phyloP scores from a whole-genome alignment of 2,329 filamentous ascomycete genomes.

The Phyllosticta citribraziliensis region DNA sequence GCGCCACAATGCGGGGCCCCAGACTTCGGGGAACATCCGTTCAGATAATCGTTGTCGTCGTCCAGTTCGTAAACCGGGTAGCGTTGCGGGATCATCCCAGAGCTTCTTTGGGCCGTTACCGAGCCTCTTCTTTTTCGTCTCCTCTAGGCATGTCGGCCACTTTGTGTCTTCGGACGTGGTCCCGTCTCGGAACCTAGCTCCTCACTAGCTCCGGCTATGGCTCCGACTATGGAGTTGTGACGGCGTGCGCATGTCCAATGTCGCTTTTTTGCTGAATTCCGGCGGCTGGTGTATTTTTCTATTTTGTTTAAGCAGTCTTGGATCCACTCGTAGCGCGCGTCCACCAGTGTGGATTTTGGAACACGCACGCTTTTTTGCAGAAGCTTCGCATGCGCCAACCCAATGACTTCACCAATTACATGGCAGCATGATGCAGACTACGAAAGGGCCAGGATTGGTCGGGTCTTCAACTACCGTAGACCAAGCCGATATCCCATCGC shows the following conservation, averaged over 20 bases:
- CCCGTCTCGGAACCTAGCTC: not conserved
- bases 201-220: not conserved
- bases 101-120: not conserved
- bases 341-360: not conserved
- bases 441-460: conserved; percentile 29
- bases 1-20: conserved; percentile 10
- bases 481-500: conserved; percentile 32
- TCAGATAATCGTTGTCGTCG: not conserved
- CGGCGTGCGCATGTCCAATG: not conserved
- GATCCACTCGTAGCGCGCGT: not conserved
- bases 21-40: not conserved
- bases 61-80: not conserved
- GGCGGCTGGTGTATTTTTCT: not conserved
- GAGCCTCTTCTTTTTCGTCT: not conserved
- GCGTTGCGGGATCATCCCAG: not conserved
- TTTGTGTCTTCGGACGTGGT: not conserved
- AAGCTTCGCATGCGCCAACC: not conserved
- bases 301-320: not conserved
- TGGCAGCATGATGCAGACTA: conserved; percentile 19
- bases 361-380: not conserved
- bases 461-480: conserved; percentile 38
- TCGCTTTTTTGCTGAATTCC: not conserved
- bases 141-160: not conserved
- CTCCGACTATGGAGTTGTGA: not conserved
- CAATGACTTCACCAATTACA: conserved; percentile 11